Conservation (phyloP, 768 basidiomycete genomes). For the Mrakia gelida region DNA sequence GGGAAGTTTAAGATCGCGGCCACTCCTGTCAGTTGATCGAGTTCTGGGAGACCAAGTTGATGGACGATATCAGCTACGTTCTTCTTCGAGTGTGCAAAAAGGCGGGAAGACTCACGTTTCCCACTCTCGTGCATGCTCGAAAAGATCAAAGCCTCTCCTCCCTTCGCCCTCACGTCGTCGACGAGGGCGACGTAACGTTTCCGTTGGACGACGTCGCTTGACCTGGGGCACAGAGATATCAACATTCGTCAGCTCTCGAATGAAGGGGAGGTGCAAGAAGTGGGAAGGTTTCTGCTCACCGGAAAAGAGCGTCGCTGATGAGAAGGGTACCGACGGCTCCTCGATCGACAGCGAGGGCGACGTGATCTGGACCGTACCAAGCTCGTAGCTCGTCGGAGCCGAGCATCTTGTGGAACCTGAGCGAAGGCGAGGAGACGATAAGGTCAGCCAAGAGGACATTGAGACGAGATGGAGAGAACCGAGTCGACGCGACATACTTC, state of each 20-base stretch:
- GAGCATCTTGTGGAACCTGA: slow-evolving; percentile 96
- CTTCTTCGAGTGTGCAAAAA: background rate
- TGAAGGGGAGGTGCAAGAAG: too few relatives aligned
- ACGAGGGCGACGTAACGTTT: slow-evolving; percentile 83
- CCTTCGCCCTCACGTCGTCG: slow-evolving; percentile 79
- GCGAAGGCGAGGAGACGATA: background rate
- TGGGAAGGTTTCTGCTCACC: slow-evolving; percentile 50
- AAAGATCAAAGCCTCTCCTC: slow-evolving; percentile 92
- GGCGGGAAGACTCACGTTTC: slow-evolving; percentile 64
- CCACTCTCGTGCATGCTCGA: slow-evolving; percentile 99
- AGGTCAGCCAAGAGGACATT: background rate
- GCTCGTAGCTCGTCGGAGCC: slow-evolving; percentile 90
- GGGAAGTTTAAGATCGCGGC: slow-evolving; percentile 96
- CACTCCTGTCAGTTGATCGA: slow-evolving; percentile 92
- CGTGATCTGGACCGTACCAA: slow-evolving; percentile 98
- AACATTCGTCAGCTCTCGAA: too few relatives aligned
- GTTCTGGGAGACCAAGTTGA: slow-evolving; percentile 53
- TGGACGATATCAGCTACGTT: too few relatives aligned
- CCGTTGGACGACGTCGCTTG: slow-evolving; percentile 69
- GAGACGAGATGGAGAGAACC: slow-evolving; percentile 10
- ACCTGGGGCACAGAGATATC: too few relatives aligned
- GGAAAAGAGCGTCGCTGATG: slow-evolving; percentile 91
- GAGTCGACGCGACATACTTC: slow-evolving; percentile 52
- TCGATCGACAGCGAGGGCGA: slow-evolving; percentile 80
- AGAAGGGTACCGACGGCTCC: slow-evolving; percentile 90